Percentiles rank a stretch among this genome's conserved stretches.
These are phyloP conservation scores for Fusarium sp. DNA, from an alignment of 2,329 filamentous ascomycete genomes.

Conservation along the genomic window DNA sequence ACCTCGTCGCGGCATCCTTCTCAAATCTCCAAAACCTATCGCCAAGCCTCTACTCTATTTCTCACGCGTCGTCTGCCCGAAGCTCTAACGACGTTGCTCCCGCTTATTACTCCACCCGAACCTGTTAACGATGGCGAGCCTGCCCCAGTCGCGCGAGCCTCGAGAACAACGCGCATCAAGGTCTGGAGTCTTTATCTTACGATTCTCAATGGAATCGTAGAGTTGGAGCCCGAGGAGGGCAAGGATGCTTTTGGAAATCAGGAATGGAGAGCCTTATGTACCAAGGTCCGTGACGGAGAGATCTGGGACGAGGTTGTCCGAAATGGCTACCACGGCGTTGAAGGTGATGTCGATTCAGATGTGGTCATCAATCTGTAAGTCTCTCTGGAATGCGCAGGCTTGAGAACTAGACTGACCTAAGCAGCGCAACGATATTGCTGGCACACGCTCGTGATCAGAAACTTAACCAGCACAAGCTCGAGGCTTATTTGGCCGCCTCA, in stretches of 20 bases:
- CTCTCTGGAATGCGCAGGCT: slow-evolving; percentile 13
- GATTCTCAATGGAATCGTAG: slow-evolving; percentile 88
- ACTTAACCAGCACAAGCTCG: slow-evolving; percentile 86
- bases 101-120: slow-evolving; percentile 75
- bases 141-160: slow-evolving; percentile 82
- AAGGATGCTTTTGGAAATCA: slow-evolving; percentile 87
- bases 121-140: slow-evolving; percentile 63
- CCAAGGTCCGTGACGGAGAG: slow-evolving; percentile 86
- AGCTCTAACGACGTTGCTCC: slow-evolving; percentile 84
- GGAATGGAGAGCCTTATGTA: slow-evolving; percentile 84
- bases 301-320: slow-evolving; percentile 95
- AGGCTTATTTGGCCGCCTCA: slow-evolving; percentile 86
- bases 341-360: slow-evolving; percentile 92
- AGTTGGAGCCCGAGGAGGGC: slow-evolving; percentile 89
- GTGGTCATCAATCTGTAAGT: slow-evolving; percentile 88
- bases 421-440: slow-evolving; percentile 86
- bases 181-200: slow-evolving; percentile 98
- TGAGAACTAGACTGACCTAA: slow-evolving; percentile 35
- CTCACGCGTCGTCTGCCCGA: slow-evolving; percentile 93
- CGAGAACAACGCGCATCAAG: slow-evolving; percentile 86
- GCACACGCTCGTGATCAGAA: slow-evolving; percentile 88
- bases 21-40: slow-evolving; percentile 90
- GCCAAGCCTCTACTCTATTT: slow-evolving; percentile 92
- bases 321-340: slow-evolving; percentile 86
- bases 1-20: slow-evolving; percentile 70